Evolutionary conservation across 2,329 filamentous ascomycete genomes (phyloP), one percentile per base, ranked within the genome.

Genomic region (Diaporthe amygdali): DNA sequence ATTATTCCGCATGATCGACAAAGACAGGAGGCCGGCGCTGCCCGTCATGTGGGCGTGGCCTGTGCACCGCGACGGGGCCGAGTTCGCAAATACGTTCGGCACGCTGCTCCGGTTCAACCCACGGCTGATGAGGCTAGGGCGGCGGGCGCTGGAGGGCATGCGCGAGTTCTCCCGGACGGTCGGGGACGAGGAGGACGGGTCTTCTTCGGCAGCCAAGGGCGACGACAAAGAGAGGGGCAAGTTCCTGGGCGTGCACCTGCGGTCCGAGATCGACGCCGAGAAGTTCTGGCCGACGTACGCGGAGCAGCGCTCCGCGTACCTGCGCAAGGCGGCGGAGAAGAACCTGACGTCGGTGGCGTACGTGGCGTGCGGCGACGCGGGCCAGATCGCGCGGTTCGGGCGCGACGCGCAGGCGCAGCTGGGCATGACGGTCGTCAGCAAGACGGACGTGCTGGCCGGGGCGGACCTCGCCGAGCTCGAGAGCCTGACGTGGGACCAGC

Each of bases 241-340:
- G 4, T 85, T 81, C 72, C 75, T 82, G 1, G 85, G 84, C 7
- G 78, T 85, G 7, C 85, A 87, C 71, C 76, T 87, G 5, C 79
- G 85, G 15, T 84, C 84, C 5, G 85, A 87, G 74, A 81, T 77
- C 67, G 85, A 87, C 71, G 83, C 84, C 3, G 73, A 86, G 37
- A 78, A 77, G 15, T 81, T 82, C 72, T 87, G 85, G 85, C 85
- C 84, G 6, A 78, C 81, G 12, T 86, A 81, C 72, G 78, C 82
- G 5, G 78, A 79, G n/a, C 85, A 87, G 75, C 81, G 76, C 32
- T 72, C 77, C 7, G 81, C 80, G 0, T 86, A 85, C 73, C 74
- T 86, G 25, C 72, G 78, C 34, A 76, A 79, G 69, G 81, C 82
- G 0, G 74, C 76, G 2, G 72, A 75, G 9, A 76, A 78, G 52